phyloP scores from a whole-genome alignment of 208 protist genomes.

The Leishmania lainsoni region DNA sequence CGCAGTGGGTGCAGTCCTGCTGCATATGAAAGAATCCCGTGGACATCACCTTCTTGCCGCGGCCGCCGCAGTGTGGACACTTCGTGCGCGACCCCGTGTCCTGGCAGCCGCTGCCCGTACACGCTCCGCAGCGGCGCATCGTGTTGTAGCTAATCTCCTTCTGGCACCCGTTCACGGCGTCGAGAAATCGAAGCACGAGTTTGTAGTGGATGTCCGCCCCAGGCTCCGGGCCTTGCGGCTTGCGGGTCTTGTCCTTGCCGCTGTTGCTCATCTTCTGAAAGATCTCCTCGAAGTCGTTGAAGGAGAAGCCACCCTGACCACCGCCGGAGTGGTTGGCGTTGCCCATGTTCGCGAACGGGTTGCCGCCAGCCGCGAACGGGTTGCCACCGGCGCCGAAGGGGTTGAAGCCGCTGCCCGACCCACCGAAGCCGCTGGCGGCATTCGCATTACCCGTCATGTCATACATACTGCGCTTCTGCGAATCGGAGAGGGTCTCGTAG shows the following conservation, averaged over 20 bases:
- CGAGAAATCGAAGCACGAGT: slow-evolving; percentile 75
- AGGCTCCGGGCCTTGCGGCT: slow-evolving; percentile 82
- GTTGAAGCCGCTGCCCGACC: slow-evolving; percentile 44
- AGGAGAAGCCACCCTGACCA: slow-evolving; percentile 68
- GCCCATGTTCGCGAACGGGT: slow-evolving; percentile 60
- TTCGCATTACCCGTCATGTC: slow-evolving; percentile 89
- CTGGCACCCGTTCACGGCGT: slow-evolving; percentile 86
- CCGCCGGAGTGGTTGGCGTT: slow-evolving; percentile 18
- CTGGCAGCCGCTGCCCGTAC: slow-evolving; percentile 82
- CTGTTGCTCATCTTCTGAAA: slow-evolving; percentile 88
- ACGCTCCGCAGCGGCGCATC: slow-evolving; percentile 82
- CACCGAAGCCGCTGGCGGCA: slow-evolving; percentile 60
- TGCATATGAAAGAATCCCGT: slow-evolving; percentile 93
- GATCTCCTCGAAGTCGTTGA: slow-evolving; percentile 91
- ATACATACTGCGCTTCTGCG: slow-evolving; percentile 92
- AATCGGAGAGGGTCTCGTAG: slow-evolving; percentile 88
- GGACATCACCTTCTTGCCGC: slow-evolving; percentile 91
- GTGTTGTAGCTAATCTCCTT: slow-evolving; percentile 93
- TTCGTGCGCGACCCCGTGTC: slow-evolving; percentile 74
- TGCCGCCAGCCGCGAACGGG: slow-evolving; percentile 52
- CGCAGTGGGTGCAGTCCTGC: slow-evolving; percentile 90
- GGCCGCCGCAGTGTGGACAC: slow-evolving; percentile 85
- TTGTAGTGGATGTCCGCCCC: slow-evolving; percentile 91
- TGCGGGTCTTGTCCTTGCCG: slow-evolving; percentile 83
- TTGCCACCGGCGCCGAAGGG: slow-evolving; percentile 58